Evolutionary conservation across 1,284 basidiomycete species (phyloP), one percentile per base, ranked within the genome.

Genomic region (Boletus sp.): DNA sequence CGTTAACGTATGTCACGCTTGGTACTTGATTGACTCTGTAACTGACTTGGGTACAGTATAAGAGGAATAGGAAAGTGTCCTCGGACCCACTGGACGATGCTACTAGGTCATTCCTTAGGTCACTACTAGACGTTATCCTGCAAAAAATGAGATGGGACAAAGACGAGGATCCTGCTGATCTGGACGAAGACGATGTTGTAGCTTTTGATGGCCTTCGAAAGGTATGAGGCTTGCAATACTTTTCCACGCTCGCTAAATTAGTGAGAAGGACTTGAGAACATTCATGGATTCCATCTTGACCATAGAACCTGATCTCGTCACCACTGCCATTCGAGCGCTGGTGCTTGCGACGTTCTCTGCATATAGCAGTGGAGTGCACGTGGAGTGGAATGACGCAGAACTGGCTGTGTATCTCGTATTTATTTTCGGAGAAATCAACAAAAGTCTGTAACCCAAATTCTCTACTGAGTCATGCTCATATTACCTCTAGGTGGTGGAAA

Each of bases 301-400:
- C 27, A 83, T 96, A 51, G 91, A 94, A 59, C 84, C 85, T 54
- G 77, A 85, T 40, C 79, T 94, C 32, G 91, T 92, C 45, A 85
- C 84, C 1, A 75, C 76, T 20, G 80, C 84, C 1, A 77, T 94
- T 8, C 78, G 80, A 41, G 74, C 77, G n/a, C 75, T 91, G 22
- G 83, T 90, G 9, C 64, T 87, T 44, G 78, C 79, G 51, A 92
- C 88, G 0, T 76, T 95, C 27, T 77, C 81, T 8, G 77, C 81
- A 1, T 89, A 83, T 56, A 50, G 59, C 54, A 80, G 69, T 49
- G 81, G 84, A 3, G 66, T 77, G 14, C 54, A 73, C 38, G 56
- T 96, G 17, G 80, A 88, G 42, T 99, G 97, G 97, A 86, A 94
- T 62, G 88, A 96, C 59, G 90, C 90, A 1, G 96, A 99, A 67